Evolutionary conservation across 106 monocot genomes (phyloP).

Genomic region (Dendrobium officinale): DNA sequence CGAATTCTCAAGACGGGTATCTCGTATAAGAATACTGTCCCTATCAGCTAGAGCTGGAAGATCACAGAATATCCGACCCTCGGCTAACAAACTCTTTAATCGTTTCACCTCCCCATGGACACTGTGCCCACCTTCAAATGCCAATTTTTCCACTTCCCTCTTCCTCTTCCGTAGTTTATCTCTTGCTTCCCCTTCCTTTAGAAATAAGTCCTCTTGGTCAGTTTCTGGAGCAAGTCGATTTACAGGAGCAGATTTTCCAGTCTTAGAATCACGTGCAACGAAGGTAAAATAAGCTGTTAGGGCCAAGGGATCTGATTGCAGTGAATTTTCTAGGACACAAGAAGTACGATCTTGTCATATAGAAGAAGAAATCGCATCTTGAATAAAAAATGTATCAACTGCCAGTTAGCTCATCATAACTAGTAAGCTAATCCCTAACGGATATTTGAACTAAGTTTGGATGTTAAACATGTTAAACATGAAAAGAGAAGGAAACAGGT

Average conservation of each 20-base stretch:
- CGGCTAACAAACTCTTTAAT: constrained; percentile 60
- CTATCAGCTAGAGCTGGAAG: constrained; percentile 87
- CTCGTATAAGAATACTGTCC: constrained; percentile 78
- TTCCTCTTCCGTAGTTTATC: constrained; percentile 68
- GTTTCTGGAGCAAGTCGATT: constrained; percentile 81
- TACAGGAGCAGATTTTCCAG: constrained; percentile 81
- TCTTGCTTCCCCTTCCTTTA: constrained; percentile 56
- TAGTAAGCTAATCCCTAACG: not conserved
- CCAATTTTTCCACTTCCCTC: constrained; percentile 53
- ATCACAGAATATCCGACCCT: constrained; percentile 91
- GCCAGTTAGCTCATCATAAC: not conserved
- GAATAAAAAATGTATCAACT: not conserved
- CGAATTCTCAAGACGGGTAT: constrained; percentile 81
- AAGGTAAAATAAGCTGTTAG: constrained; percentile 93
- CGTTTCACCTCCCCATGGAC: constrained; percentile 40
- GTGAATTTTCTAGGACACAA: constrained; percentile 31
- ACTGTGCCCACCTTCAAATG: constrained; percentile 49
- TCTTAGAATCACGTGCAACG: constrained; percentile 92
- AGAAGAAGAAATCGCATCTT: not conserved
- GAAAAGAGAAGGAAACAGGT: not conserved
- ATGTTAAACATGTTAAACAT: not conserved
- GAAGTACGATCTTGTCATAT: constrained; percentile 1
- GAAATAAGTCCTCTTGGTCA: constrained; percentile 56
- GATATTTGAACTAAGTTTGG: not conserved
- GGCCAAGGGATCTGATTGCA: constrained; percentile 42